Base-by-base conservation (phyloP, 441 rosid genomes). In the Croton laevigatus region DNA sequence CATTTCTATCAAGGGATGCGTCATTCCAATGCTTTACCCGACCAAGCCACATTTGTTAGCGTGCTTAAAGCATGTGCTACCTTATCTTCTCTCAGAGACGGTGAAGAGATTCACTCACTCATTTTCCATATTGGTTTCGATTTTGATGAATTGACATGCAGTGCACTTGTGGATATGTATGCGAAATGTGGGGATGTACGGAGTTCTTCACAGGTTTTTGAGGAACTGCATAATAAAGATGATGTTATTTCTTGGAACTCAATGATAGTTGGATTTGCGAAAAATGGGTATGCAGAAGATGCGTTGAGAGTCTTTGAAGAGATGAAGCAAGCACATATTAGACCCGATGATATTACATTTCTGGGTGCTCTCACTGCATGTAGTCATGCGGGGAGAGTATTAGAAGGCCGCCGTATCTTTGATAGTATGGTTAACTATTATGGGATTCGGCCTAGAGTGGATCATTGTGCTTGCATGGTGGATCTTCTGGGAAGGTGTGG, bases 401-500 rank as follows among this genome's bases (percentile, higher is more conserved):
- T 82, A 8, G 87, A 87, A 72, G 98, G 97, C 36, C 84, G 83
- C 42, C 72, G 66, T 71, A 82, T 88, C 48, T 94, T 85, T 75
- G 81, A 89, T 46, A 78, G 76, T 65, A 91, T 94, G 97, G 79
- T 83, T 68, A 77, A 77, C 73, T 79, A 68, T 73, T 86, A 83
- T 45, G 77, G 83, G 63, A 87, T 89, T 76, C 80, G 76, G 70
- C 89, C 95, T 5, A 87, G 92, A 75, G 87, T 81, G 36, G 97
- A 87, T 78, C 98, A 91, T 42, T 86, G 82, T 76, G 94, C 97
- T 65, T 91, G 97, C 80, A 83, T 91, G 85, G 89, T 91, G 73
- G 98, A 94, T 90, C 94, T 94, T 85, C 85, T 91, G 53, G 97
- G 97, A 20, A 84, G 96, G 69, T 91, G 95, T 89, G 97, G 97